These are phyloP conservation scores for Tulasnella calospora DNA, from an alignment of 768 basidiomycete species.

Conservation along the genomic window DNA sequence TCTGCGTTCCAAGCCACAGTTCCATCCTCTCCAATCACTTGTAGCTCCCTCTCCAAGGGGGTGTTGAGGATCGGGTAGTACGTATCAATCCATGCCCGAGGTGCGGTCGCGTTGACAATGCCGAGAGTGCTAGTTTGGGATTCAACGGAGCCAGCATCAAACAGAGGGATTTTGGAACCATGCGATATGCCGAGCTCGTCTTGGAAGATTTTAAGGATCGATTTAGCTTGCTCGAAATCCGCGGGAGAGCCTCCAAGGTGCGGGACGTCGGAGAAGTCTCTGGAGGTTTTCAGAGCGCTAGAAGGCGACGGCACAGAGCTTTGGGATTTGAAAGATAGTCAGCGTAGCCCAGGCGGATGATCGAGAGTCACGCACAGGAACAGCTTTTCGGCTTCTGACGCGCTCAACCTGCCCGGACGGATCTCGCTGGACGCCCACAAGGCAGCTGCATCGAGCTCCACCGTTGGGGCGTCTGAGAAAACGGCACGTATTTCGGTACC, in stretches of 20 bases:
- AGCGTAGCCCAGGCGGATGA: background rate
- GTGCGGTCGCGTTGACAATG: constrained; percentile 41
- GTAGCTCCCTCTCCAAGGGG: constrained; percentile 60
- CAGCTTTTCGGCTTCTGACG: background rate
- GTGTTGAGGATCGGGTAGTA: constrained; percentile 89
- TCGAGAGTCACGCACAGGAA: background rate
- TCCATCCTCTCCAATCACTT: constrained; percentile 58
- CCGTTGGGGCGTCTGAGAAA: background rate
- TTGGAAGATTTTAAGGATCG: constrained; percentile 64
- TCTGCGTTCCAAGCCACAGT: constrained; percentile 61
- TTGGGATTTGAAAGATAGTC: background rate
- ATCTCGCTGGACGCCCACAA: background rate
- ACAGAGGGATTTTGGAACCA: constrained; percentile 49
- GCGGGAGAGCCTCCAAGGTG: constrained; percentile 64
- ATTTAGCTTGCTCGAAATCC: constrained; percentile 59
- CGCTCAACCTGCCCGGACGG: background rate
- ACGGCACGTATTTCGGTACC: background rate
- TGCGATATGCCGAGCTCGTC: constrained; percentile 48
- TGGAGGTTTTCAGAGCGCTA: constrained; percentile 56
- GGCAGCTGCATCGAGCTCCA: background rate
- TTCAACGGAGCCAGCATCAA: constrained; percentile 59
- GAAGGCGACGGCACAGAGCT: constrained; percentile 55
- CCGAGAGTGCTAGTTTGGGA: constrained; percentile 64
- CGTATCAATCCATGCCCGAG: constrained; percentile 74
- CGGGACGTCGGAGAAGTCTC: constrained; percentile 58